A percentile compares a stretch with the other conserved stretches of the same genome.
phyloP scores from a whole-genome alignment of 2,329 filamentous ascomycete genomes.

The Exophiala sp. region DNA sequence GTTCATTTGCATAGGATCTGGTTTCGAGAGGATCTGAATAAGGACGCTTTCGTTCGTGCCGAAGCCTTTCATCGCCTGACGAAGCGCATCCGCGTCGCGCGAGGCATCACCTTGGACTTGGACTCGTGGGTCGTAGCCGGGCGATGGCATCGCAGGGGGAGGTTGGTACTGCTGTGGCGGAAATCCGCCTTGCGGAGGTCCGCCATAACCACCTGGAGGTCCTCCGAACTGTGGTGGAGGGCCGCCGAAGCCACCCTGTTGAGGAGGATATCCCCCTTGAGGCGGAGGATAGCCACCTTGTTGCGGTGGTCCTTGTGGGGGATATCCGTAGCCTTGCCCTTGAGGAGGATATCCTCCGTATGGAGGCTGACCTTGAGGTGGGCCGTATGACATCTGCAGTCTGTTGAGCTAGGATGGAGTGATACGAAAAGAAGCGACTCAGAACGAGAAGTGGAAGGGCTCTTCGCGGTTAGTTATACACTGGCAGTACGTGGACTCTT shows the following conservation, averaged over 20 bases:
- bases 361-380: slow-evolving; percentile 26
- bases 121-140: slow-evolving; percentile 67
- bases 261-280: slow-evolving; percentile 25
- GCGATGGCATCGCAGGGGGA: slow-evolving; percentile 60
- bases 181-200: slow-evolving; percentile 39
- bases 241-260: slow-evolving; percentile 21
- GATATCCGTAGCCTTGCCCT: slow-evolving; percentile 21
- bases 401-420: neutral
- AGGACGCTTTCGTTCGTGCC: slow-evolving; percentile 81
- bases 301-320: slow-evolving; percentile 26
- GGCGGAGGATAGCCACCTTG: slow-evolving; percentile 20
- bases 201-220: slow-evolving; percentile 20
- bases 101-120: slow-evolving; percentile 64
- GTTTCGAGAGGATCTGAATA: slow-evolving; percentile 65
- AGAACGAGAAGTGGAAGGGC: neutral
- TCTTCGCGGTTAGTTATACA: no score
- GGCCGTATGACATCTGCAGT: slow-evolving; percentile 23
- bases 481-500: no score
- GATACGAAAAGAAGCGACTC: neutral
- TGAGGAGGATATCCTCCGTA: slow-evolving; percentile 26
- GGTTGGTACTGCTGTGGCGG: slow-evolving; percentile 37
- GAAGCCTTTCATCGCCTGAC: slow-evolving; percentile 87
- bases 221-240: slow-evolving; percentile 11
- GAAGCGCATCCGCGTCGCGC: slow-evolving; percentile 66
- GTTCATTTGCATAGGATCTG: slow-evolving; percentile 75